Conservation (phyloP, 805 yeast genomes). For the Yarrowia porcina region DNA sequence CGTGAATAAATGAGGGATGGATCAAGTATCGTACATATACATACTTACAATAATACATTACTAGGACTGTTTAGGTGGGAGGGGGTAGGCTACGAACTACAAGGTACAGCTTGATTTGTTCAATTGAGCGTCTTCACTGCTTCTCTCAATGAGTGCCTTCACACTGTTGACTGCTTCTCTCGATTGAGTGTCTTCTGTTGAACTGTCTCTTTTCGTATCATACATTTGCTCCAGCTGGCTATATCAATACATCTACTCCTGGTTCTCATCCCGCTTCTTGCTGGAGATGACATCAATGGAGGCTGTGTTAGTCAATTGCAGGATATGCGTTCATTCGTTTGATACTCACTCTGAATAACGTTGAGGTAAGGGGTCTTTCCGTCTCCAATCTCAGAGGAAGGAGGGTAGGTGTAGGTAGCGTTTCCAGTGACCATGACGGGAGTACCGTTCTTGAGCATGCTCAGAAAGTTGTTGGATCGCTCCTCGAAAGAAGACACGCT, state of each 20-base stretch:
- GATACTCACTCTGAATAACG: slow-evolving; percentile 21
- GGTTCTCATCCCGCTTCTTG: slow-evolving; percentile 11
- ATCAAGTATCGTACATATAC: background rate
- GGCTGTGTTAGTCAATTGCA: slow-evolving; percentile 22
- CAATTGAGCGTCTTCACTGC: too few species aligned
- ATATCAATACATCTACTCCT: slow-evolving; percentile 12
- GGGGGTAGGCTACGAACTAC: too few species aligned
- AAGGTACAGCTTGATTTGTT: too few species aligned
- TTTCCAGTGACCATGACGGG: slow-evolving; percentile 17
- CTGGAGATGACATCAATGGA: slow-evolving; percentile 18
- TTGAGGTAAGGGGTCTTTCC: slow-evolving; percentile 3
- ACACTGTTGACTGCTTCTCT: too few species aligned
- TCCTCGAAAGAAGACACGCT: slow-evolving; percentile 12
- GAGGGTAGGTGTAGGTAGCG: slow-evolving; percentile 20
- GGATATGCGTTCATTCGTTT: too few species aligned
- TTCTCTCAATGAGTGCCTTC: too few species aligned
- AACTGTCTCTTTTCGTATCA: too few species aligned
- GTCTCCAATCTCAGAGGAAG: background rate
- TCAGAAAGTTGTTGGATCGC: background rate
- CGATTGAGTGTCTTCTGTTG: too few species aligned
- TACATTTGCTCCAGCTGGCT: background rate
- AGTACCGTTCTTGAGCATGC: slow-evolving; percentile 16
- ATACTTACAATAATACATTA: background rate
- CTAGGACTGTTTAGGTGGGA: background rate
- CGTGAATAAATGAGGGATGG: background rate